phyloP scores from a whole-genome alignment of 495 filamentous ascomycete genomes.

The Evernia prunastri region DNA sequence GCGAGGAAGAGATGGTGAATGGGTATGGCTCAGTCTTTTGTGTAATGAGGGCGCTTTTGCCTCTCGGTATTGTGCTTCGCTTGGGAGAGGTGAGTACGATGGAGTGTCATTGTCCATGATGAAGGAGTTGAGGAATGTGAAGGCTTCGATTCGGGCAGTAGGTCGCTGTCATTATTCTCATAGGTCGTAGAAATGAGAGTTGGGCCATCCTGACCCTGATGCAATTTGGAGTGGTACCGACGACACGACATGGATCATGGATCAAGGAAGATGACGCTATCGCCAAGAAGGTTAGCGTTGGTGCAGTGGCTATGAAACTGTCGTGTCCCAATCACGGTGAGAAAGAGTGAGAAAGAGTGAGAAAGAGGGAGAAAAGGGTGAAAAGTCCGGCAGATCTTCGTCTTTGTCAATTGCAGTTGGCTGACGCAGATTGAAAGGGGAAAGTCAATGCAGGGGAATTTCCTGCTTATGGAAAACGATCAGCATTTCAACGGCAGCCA shows the following conservation, averaged over 20 bases:
- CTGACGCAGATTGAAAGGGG: background rate
- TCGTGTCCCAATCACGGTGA: too few relatives aligned
- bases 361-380: too few relatives aligned
- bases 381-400: constrained; percentile 6
- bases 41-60: constrained; percentile 1
- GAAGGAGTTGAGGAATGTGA: background rate
- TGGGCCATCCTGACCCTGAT: constrained; percentile 1
- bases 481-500: background rate
- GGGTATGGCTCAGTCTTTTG: background rate
- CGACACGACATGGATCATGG: background rate
- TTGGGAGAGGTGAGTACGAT: constrained; percentile 2
- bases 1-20: background rate
- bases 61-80: constrained; percentile 6
- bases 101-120: constrained; percentile 9
- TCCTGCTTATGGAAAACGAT: background rate
- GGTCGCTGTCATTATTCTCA: background rate
- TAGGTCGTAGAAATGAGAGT: constrained; percentile 2
- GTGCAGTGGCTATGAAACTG: background rate
- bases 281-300: background rate
- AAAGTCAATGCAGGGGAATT: background rate
- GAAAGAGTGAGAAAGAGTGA: too few relatives aligned
- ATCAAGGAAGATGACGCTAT: background rate
- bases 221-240: background rate
- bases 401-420: background rate
- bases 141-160: background rate